These are phyloP conservation scores for Cyberlindnera maclurae DNA, from an alignment of 805 yeast species.

Conservation along the genomic window DNA sequence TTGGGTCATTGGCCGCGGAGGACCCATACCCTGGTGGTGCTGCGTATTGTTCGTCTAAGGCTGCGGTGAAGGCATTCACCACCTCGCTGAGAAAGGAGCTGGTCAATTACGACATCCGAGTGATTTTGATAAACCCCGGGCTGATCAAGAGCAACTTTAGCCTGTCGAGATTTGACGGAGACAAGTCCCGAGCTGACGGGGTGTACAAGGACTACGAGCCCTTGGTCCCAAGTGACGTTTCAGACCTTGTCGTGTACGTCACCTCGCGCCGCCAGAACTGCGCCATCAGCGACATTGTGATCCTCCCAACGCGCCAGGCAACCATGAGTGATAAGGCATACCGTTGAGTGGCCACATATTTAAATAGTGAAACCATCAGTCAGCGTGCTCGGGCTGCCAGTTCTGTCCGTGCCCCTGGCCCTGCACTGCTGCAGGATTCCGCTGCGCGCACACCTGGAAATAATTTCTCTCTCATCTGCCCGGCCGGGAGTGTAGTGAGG, in stretches of 20 bases:
- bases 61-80: conserved; percentile 66
- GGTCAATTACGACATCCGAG: conserved; percentile 56
- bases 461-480: too few relatives aligned
- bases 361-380: too few relatives aligned
- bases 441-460: too few relatives aligned
- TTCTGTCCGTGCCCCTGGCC: too few relatives aligned
- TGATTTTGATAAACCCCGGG: conserved; percentile 59
- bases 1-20: conserved; percentile 73
- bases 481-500: too few relatives aligned
- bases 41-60: conserved; percentile 67
- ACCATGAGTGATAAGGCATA: conserved; percentile 30
- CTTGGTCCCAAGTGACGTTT: conserved; percentile 50
- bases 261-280: conserved; percentile 50
- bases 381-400: too few relatives aligned
- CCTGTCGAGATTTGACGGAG: too few relatives aligned
- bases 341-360: background rate
- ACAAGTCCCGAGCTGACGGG: too few relatives aligned
- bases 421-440: too few relatives aligned
- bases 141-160: conserved; percentile 5
- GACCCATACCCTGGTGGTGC: conserved; percentile 60
- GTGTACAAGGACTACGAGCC: too few relatives aligned
- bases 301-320: conserved; percentile 87
- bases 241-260: conserved; percentile 51
- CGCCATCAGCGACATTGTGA: conserved; percentile 65
- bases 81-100: conserved; percentile 67